Base-by-base conservation (phyloP, 495 filamentous ascomycete genomes). In the Paragyromitra xinjiangensis region DNA sequence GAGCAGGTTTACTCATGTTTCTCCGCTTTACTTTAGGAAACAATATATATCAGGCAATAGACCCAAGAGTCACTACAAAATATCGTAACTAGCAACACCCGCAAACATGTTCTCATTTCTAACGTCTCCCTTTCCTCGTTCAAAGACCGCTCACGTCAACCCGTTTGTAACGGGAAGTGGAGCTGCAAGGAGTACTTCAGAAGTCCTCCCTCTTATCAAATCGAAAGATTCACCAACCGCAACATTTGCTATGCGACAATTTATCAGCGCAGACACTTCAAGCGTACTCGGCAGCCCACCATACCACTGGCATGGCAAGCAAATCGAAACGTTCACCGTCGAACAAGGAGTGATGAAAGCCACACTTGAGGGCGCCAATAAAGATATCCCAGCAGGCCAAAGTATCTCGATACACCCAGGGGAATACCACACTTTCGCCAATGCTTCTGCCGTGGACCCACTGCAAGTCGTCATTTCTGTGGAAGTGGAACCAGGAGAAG, bases 101-200 rank as follows among this genome's bases (percentile, higher is more conserved):
- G 6, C 59, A 61, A 79, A 50, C 14, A 79, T 79, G 73, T 55
- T 78, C 61, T 79, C 77, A n/a, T 72, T 64, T 39, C 29, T 79
- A 8, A 44, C 63, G 6, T 72, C 59, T 45, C 66, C 73, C n/a
- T 40, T 64, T 16, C 65, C 53, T 40, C 77, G 66, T 26, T 66
- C 67, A 22, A 77, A 65, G 42, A 63, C 74, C 26, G 19, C 65
- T 14, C 29, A 44, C 61, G 24, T 66, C 16, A 66, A 71, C 61
- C 66, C 77, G 26, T 51, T 63, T 3, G 26, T 66, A 29, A 64
- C 68, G 22, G 53, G 42, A 0, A 67, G 63, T 58, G 61, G 34
- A 19, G 6, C 61, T 37, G 12, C 66, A 34, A 8, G 9, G 9
- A 62, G 19, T 9, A 44, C 73, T 2, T 71, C 51, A 11, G 67